Percentiles rank a stretch among this genome's conserved stretches.
Evolutionary conservation across 2,329 filamentous ascomycete genomes (phyloP).

Genomic region (Penicillium expansum): DNA sequence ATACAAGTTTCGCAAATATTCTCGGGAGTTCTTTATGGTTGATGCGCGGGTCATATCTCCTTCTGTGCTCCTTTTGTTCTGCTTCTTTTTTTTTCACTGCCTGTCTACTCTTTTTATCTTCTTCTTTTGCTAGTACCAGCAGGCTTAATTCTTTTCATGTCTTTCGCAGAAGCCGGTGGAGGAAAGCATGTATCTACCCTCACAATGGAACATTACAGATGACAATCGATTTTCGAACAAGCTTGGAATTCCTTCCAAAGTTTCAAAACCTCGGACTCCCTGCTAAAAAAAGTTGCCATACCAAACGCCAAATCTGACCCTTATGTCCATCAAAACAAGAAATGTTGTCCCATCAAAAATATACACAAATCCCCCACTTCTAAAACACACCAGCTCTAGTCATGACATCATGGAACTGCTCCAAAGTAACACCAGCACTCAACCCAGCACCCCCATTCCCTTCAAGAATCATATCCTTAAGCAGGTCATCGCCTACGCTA

Average conservation of each 20-base stretch:
- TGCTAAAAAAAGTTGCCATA: neutral
- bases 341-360: neutral
- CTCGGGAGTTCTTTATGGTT: constrained; percentile 18
- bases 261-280: neutral
- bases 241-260: neutral
- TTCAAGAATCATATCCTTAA: constrained; percentile 93
- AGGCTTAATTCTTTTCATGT: constrained; percentile 8
- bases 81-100: constrained; percentile 8
- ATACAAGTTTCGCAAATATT: constrained; percentile 2
- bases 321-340: constrained; percentile 8
- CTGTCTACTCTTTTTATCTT: constrained; percentile 13
- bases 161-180: constrained; percentile 9
- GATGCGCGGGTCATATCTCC: constrained; percentile 29
- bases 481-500: constrained; percentile 69
- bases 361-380: neutral
- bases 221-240: neutral
- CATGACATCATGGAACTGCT: constrained; percentile 87
- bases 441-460: constrained; percentile 79
- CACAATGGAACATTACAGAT: constrained; percentile 12
- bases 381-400: constrained; percentile 77
- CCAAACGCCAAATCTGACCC: neutral
- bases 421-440: constrained; percentile 66
- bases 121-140: constrained; percentile 8
- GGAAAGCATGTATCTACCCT: constrained; percentile 24
- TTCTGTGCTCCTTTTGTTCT: constrained; percentile 13